Conservation (phyloP, 176 grass and related monocot genomes). For the Avena atlantica region DNA sequence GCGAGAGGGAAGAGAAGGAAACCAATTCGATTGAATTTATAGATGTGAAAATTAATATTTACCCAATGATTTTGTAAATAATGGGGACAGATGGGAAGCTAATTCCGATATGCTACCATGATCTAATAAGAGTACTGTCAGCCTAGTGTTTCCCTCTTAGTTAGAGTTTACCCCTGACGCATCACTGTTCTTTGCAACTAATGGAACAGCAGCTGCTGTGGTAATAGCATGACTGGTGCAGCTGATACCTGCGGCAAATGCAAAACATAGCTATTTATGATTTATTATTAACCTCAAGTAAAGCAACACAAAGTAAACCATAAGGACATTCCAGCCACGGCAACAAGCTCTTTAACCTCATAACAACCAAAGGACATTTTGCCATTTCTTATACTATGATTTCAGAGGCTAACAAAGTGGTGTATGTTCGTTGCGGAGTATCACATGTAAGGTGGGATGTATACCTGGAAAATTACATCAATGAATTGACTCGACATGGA, state of each 20-base stretch:
- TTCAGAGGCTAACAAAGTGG: slow-evolving; percentile 9
- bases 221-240: background rate
- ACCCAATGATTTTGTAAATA: too few relatives aligned
- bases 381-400: background rate
- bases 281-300: slow-evolving; percentile 21
- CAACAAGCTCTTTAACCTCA: background rate
- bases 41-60: too few relatives aligned
- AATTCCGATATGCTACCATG: background rate
- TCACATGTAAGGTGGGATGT: slow-evolving; percentile 49
- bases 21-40: too few relatives aligned
- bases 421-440: slow-evolving; percentile 8
- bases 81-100: too few relatives aligned
- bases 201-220: background rate
- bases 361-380: slow-evolving; percentile 29
- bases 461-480: slow-evolving; percentile 60
- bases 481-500: slow-evolving; percentile 40
- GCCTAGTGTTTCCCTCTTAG: background rate
- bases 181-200: background rate
- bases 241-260: background rate
- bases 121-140: background rate
- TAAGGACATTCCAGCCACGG: background rate
- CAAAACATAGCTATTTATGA: background rate
- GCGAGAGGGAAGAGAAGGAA: too few relatives aligned
- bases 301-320: slow-evolving; percentile 21
- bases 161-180: background rate